These are phyloP conservation scores for Camelina neglecta DNA, from an alignment of 345 rosid genomes.

Conservation along the genomic window DNA sequence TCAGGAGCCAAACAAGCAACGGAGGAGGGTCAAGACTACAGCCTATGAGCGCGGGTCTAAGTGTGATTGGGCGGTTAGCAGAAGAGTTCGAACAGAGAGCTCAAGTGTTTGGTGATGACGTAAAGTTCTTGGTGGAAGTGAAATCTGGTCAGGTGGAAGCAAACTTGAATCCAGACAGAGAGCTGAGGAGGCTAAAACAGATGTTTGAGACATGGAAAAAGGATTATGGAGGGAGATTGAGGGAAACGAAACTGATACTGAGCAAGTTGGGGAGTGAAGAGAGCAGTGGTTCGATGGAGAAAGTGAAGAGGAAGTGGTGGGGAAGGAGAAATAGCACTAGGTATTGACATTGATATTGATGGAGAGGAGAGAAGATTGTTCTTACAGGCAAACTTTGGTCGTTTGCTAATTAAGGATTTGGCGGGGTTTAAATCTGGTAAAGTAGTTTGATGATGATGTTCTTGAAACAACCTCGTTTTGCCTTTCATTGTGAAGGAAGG, in stretches of 20 bases:
- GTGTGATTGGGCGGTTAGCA: conserved; percentile 83
- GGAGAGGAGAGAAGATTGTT: conserved; percentile 5
- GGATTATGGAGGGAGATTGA: conserved; percentile 77
- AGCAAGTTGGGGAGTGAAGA: conserved; percentile 87
- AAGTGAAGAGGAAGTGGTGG: conserved; percentile 93
- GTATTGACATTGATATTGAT: conserved; percentile 45
- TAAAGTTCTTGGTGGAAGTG: conserved; percentile 96
- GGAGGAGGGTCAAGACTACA: conserved; percentile 59
- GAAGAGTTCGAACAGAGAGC: conserved; percentile 98
- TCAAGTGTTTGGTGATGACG: conserved; percentile 94
- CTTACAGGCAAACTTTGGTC: conserved; percentile 42
- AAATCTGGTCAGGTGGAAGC: conserved; percentile 97
- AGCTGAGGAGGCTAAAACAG: conserved; percentile 86
- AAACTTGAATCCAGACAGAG: conserved; percentile 85
- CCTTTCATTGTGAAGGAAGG: conserved; percentile 2
- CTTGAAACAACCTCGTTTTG: conserved; percentile 17
- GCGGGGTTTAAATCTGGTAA: conserved; percentile 16
- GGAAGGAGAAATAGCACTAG: conserved; percentile 92
- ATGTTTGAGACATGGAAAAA: conserved; percentile 99
- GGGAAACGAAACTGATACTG: conserved; percentile 86
- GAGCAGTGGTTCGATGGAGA: conserved; percentile 67
- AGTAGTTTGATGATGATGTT: conserved; percentile 16
- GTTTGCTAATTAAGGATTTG: conserved; percentile 43
- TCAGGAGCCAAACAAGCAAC: conserved; percentile 67
- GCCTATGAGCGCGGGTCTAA: conserved; percentile 85